A percentile compares a stretch with the other conserved stretches of the same genome.
These are phyloP conservation scores for Hydnomerulius pinastri DNA, from an alignment of 768 basidiomycete genomes.

Conservation along the genomic window DNA sequence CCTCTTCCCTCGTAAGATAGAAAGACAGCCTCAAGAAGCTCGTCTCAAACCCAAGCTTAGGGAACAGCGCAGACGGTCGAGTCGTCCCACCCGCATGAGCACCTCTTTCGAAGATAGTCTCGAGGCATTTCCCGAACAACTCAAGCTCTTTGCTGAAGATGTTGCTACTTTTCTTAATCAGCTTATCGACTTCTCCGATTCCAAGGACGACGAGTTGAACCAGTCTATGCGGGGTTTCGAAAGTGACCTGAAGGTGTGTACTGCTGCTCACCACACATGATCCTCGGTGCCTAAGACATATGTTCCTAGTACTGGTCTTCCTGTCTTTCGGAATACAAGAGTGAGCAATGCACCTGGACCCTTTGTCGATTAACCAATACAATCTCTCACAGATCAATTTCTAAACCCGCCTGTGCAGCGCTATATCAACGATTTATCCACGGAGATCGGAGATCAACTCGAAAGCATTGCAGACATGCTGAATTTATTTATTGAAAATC, in stretches of 20 bases:
- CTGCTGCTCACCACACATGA: background rate
- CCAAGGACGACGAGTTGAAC: constrained; percentile 51
- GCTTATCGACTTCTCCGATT: constrained; percentile 57
- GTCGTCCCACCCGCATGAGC: constrained; percentile 36
- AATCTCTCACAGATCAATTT: constrained; percentile 43
- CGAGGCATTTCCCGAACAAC: constrained; percentile 47
- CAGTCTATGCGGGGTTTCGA: constrained; percentile 48
- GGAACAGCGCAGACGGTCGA: constrained; percentile 31
- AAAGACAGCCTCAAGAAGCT: constrained; percentile 36
- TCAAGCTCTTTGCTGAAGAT: constrained; percentile 46
- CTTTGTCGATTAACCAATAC: background rate
- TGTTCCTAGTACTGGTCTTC: constrained; percentile 51
- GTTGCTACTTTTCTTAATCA: constrained; percentile 48
- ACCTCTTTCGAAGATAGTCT: constrained; percentile 41
- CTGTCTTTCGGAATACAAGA: constrained; percentile 47
- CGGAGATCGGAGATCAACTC: constrained; percentile 52
- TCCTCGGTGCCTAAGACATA: background rate
- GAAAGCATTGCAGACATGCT: constrained; percentile 49
- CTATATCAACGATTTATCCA: constrained; percentile 49
- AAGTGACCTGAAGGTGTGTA: constrained; percentile 47
- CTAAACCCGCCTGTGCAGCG: constrained; percentile 50
- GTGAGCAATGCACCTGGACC: constrained; percentile 22
- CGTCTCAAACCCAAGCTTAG: constrained; percentile 33
- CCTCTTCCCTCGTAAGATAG: constrained; percentile 49
- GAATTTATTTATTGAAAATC: constrained; percentile 52